A percentile compares a stretch with the other conserved stretches of the same genome.
These are phyloP conservation scores for Sodiomyces alkalinus DNA, from an alignment of 2,329 filamentous ascomycete species.

Conservation along the genomic window DNA sequence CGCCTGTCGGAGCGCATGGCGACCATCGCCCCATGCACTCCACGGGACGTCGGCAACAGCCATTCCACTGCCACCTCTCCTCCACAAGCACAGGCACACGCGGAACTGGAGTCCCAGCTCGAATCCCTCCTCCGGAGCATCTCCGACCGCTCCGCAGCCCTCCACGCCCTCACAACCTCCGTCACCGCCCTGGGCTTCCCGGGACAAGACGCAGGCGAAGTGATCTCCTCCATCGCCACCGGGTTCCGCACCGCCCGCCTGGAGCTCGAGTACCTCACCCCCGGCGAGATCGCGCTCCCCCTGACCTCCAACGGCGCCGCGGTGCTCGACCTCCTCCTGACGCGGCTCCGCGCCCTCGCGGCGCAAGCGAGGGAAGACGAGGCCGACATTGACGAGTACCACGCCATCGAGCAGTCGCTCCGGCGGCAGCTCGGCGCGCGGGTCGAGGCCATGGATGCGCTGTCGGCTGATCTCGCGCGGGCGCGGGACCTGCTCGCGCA, in stretches of 20 bases:
- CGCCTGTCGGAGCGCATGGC: constrained; percentile 22
- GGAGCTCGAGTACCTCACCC: constrained; percentile 46
- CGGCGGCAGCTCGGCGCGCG: constrained; percentile 40
- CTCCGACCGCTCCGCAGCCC: constrained; percentile 31
- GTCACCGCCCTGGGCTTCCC: constrained; percentile 36
- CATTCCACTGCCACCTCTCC: too few relatives aligned
- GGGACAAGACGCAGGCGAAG: constrained; percentile 28
- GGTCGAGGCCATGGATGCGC: constrained; percentile 32
- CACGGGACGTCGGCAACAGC: too few relatives aligned
- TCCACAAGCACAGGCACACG: too few relatives aligned
- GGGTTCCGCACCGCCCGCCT: constrained; percentile 41
- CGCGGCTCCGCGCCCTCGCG: constrained; percentile 31
- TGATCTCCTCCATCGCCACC: constrained; percentile 28
- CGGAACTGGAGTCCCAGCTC: constrained; percentile 30
- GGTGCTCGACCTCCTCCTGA: constrained; percentile 39
- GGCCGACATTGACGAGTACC: constrained; percentile 43
- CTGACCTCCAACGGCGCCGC: constrained; percentile 36
- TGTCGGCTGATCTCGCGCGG: constrained; percentile 25
- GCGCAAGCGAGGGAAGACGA: constrained; percentile 32
- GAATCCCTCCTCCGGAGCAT: constrained; percentile 26
- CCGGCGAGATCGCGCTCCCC: constrained; percentile 39
- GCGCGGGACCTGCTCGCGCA: constrained; percentile 18
- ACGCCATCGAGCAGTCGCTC: constrained; percentile 37
- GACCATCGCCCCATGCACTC: constrained; percentile 11
- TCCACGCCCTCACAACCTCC: constrained; percentile 26